Conservation (phyloP, 108 stramenopile species). For the Skeletonema grethae region DNA sequence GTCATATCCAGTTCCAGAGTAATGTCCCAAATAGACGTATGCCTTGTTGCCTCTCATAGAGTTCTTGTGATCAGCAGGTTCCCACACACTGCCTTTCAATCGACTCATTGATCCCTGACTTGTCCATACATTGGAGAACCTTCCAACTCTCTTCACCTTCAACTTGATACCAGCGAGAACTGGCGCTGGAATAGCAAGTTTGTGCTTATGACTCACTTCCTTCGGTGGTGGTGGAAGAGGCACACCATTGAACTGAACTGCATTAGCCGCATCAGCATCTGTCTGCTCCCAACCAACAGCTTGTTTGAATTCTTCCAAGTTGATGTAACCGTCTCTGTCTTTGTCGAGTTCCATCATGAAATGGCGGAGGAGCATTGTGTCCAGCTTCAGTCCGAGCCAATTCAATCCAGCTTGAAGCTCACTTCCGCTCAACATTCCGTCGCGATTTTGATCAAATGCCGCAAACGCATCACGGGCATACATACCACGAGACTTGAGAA, state of each 20-base stretch:
- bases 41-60: constrained; percentile 83
- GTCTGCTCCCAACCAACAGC: constrained; percentile 92
- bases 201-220: constrained; percentile 71
- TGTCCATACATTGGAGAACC: constrained; percentile 89
- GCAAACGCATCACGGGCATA: constrained; percentile 95
- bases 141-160: constrained; percentile 89
- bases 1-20: constrained; percentile 83
- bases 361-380: constrained; percentile 75
- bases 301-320: constrained; percentile 94
- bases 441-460: constrained; percentile 92
- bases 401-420: constrained; percentile 95
- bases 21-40: constrained; percentile 93
- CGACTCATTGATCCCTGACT: constrained; percentile 94
- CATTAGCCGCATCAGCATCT: constrained; percentile 55
- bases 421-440: constrained; percentile 91
- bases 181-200: constrained; percentile 85
- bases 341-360: constrained; percentile 94
- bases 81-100: constrained; percentile 93
- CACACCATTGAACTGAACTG: constrained; percentile 69
- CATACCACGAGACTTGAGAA: constrained; percentile 93
- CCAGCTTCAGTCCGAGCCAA: constrained; percentile 91
- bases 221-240: constrained; percentile 81
- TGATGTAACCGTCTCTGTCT: constrained; percentile 93
- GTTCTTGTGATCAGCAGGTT: constrained; percentile 66
- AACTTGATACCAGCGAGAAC: constrained; percentile 91